Conservation (phyloP, 2,329 filamentous ascomycete species). For the Cadophora sp. region DNA sequence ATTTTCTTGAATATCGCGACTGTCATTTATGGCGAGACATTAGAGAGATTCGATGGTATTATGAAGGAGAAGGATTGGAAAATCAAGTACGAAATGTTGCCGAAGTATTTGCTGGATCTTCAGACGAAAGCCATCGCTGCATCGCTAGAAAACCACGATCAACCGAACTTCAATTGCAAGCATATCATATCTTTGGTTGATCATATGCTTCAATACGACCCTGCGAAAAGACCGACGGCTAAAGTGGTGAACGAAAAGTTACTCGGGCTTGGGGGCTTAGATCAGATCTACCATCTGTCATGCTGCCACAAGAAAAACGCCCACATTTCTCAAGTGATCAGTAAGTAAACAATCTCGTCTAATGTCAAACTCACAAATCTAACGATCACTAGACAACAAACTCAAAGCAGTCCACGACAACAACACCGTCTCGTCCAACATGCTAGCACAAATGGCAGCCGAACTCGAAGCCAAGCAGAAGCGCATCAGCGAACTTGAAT, state of each 20-base stretch:
- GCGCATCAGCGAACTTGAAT: slow-evolving; percentile 31
- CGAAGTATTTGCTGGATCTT: slow-evolving; percentile 29
- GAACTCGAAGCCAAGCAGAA: slow-evolving; percentile 30
- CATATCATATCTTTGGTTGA: slow-evolving; percentile 53
- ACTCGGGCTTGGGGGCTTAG: slow-evolving; percentile 53
- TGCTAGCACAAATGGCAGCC: slow-evolving; percentile 23
- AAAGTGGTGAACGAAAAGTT: slow-evolving; percentile 56
- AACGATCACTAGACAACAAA: slow-evolving; percentile 29
- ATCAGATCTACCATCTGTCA: slow-evolving; percentile 54
- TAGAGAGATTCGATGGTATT: slow-evolving; percentile 50
- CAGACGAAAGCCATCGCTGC: slow-evolving; percentile 25
- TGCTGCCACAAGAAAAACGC: slow-evolving; percentile 52
- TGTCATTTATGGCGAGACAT: slow-evolving; percentile 49
- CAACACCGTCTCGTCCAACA: slow-evolving; percentile 10
- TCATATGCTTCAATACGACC: slow-evolving; percentile 58
- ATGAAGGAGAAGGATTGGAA: slow-evolving; percentile 43
- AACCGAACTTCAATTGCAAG: slow-evolving; percentile 40
- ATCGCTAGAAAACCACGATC: slow-evolving; percentile 29
- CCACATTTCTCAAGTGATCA: slow-evolving; percentile 45
- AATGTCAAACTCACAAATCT: neutral
- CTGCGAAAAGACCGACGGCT: slow-evolving; percentile 57
- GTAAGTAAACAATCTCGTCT: slow-evolving; percentile 35
- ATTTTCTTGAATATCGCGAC: slow-evolving; percentile 54
- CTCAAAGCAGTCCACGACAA: slow-evolving; percentile 28
- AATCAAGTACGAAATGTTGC: slow-evolving; percentile 43